These are phyloP conservation scores for Paecilomyces formosus DNA, from an alignment of 2,329 filamentous ascomycete genomes.

Conservation along the genomic window DNA sequence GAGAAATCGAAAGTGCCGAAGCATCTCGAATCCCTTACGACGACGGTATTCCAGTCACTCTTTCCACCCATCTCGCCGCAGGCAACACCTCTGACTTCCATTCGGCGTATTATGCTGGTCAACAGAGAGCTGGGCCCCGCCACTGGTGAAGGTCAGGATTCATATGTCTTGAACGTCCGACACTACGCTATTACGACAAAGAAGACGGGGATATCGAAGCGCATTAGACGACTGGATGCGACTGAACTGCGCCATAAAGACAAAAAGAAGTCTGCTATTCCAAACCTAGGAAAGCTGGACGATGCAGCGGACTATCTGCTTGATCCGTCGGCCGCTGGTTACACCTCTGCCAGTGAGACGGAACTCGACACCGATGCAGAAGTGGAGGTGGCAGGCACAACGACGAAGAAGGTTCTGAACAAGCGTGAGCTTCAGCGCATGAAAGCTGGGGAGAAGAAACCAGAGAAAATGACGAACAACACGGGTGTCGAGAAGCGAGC, in stretches of 20 bases:
- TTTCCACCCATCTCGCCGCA: slow-evolving; percentile 95
- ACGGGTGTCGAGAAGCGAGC: slow-evolving; percentile 69
- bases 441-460: slow-evolving; percentile 39
- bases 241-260: slow-evolving; percentile 69
- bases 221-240: slow-evolving; percentile 73
- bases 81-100: slow-evolving; percentile 80
- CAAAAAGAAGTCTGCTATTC: slow-evolving; percentile 61
- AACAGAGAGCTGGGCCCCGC: slow-evolving; percentile 60
- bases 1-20: slow-evolving; percentile 67
- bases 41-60: slow-evolving; percentile 89
- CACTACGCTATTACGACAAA: slow-evolving; percentile 96
- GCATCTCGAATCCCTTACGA: slow-evolving; percentile 86
- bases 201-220: slow-evolving; percentile 73
- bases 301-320: slow-evolving; percentile 95
- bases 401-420: slow-evolving; percentile 46
- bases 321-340: slow-evolving; percentile 69
- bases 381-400: slow-evolving; percentile 67
- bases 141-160: slow-evolving; percentile 45
- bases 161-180: slow-evolving; percentile 77
- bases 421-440: slow-evolving; percentile 44
- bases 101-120: slow-evolving; percentile 80
- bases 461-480: slow-evolving; percentile 32
- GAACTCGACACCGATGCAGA: slow-evolving; percentile 93
- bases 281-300: slow-evolving; percentile 82
- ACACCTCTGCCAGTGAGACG: slow-evolving; percentile 87